Evolutionary conservation across 176 grass and related monocot genomes (phyloP), one percentile per base, ranked within the genome.

Genomic region (Eleusine coracana): DNA sequence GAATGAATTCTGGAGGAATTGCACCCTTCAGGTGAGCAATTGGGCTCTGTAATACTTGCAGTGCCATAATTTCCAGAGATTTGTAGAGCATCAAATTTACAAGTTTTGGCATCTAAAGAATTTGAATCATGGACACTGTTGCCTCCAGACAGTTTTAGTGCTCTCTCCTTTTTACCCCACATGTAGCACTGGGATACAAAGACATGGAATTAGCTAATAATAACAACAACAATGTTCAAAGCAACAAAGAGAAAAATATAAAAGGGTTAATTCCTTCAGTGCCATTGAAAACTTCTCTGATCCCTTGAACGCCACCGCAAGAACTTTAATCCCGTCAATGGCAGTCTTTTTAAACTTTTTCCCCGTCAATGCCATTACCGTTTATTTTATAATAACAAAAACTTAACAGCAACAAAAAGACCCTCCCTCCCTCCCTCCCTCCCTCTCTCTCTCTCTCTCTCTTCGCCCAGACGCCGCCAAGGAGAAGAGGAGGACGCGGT

Each of bases 1-100:
- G 37, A 64, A 73, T 59, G 29, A 65, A 28, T 71, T 66, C 51
- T 21, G 17, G 67, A 14, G n/a, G 7, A 36, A 45, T 27, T 83
- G 61, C 74, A 83, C 73, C 58, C 80, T 66, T 83, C 62, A 54
- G 9, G 31, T 64, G 38, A 63, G 68, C 42, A 64, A 38, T 54
- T 76, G 28, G 55, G 44, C 10, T 89, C 58, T 56, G 39, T 61
- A 79, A 17, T 45, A 63, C 66, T 81, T 65, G 68, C 77, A 64
- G 82, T 11, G 25, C 55, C 42, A 76, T 29, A 70, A 45, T 66
- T 80, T 80, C 14, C 64, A 44, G 31, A 64, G 34, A 41, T 89
- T 75, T 62, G 77, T 80, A 25, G 71, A 80, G 71, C 20, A 70
- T 80, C 70, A 70, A 50, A 52, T 85, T 85, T 85, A 13, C 45